Conservation (phyloP, 306 rosid species). For the Malus asiatica region DNA sequence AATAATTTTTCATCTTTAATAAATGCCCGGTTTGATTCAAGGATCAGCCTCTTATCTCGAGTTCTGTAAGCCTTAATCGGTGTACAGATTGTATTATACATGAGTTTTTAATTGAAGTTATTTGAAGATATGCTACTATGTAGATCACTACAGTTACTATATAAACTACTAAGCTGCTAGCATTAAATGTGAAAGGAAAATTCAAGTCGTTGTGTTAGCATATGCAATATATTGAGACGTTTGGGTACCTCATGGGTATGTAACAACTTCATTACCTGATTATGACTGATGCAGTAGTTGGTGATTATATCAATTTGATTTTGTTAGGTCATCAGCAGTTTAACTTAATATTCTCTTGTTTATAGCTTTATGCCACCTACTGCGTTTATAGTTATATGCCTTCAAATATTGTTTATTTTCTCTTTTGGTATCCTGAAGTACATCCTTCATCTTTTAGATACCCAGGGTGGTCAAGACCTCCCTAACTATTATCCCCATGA, state of each 20-base stretch:
- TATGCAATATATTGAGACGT: not conserved
- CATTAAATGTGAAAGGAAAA: not conserved
- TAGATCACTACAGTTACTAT: not conserved
- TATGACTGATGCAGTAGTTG: not conserved
- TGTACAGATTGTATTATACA: not conserved
- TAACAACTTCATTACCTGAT: not conserved
- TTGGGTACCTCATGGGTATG: not conserved
- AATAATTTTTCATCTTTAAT: not conserved
- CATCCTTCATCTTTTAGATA: constrained; percentile 48
- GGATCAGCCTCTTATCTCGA: not conserved
- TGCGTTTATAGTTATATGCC: not conserved
- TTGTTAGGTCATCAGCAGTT: not conserved
- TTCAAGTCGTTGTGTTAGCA: not conserved
- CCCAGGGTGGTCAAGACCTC: constrained; percentile 56
- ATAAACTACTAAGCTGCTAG: not conserved
- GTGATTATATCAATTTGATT: not conserved
- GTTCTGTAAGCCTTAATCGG: not conserved
- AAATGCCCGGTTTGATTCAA: not conserved
- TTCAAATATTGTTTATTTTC: constrained; percentile 11
- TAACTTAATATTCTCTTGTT: not conserved
- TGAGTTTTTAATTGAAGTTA: not conserved
- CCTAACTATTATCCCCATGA: constrained; percentile 63
- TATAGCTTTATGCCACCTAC: not conserved
- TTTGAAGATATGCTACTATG: not conserved
- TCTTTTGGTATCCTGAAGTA: constrained; percentile 21